Percentiles rank a stretch among this genome's conserved stretches.
phyloP scores from a whole-genome alignment of 352 stramenopile genomes.

The Thraustochytrium striatum region DNA sequence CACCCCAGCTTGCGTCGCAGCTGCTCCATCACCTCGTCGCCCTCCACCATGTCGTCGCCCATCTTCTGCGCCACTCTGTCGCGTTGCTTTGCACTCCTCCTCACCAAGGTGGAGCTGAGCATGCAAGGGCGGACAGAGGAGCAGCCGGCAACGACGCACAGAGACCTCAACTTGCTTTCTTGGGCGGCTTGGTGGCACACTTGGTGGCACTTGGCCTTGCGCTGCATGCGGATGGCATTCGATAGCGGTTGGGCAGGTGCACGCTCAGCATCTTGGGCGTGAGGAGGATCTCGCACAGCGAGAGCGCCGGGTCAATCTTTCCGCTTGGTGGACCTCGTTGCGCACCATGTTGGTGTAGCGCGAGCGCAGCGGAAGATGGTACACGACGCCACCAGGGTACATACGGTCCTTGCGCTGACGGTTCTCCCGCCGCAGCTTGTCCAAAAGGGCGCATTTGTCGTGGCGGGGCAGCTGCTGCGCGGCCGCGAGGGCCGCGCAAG shows the following conservation, averaged over 20 bases:
- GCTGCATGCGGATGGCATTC: slow-evolving; percentile 8
- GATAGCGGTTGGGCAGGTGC: slow-evolving; percentile 20
- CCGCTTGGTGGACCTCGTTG: slow-evolving; percentile 4
- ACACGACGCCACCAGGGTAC: slow-evolving; percentile 10
- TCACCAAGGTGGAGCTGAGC: no score
- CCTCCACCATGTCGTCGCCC: no score
- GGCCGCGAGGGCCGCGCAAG: not conserved
- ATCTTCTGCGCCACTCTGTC: no score
- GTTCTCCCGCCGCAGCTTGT: not conserved
- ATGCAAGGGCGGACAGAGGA: no score
- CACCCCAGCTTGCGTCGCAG: not conserved
- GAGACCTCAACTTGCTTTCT: no score
- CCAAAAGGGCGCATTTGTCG: not conserved
- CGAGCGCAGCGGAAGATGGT: slow-evolving; percentile 9
- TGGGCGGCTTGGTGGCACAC: no score
- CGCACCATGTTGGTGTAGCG: not conserved
- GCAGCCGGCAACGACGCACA: no score
- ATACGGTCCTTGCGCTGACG: not conserved
- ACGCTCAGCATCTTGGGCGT: slow-evolving; percentile 38
- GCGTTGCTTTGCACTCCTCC: no score
- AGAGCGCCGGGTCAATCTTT: slow-evolving; percentile 23
- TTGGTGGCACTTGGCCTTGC: no score
- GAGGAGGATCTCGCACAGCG: slow-evolving; percentile 24
- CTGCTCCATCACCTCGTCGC: slow-evolving; percentile 36
- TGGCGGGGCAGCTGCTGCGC: not conserved